A percentile compares a stretch with the other conserved stretches of the same genome.
These are phyloP conservation scores for Rhododendron ferrugineum DNA, from an alignment of 148 eudicot genomes.

Conservation along the genomic window DNA sequence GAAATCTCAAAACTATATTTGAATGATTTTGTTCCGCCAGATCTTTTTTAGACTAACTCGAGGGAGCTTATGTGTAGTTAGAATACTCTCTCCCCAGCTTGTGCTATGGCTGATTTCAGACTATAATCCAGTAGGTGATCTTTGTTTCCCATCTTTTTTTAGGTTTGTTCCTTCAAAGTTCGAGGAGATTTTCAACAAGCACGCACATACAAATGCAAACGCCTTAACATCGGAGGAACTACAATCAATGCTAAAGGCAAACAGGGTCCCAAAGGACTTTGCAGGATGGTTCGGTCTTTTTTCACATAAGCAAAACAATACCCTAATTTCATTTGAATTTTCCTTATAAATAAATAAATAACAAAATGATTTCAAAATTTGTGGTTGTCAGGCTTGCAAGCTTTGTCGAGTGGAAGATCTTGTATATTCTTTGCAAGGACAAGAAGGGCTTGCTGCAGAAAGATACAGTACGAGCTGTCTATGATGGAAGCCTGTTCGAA, in stretches of 20 bases:
- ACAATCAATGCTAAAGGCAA: constrained; percentile 44
- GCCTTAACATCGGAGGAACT: constrained; percentile 57
- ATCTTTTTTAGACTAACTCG: background rate
- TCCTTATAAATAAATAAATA: background rate
- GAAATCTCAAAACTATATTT: background rate
- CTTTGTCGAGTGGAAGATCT: constrained; percentile 60
- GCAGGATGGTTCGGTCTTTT: constrained; percentile 43
- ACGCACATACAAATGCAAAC: constrained; percentile 39
- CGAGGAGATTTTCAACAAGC: constrained; percentile 62
- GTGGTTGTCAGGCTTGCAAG: constrained; percentile 41
- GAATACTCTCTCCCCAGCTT: background rate
- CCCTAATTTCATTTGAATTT: background rate
- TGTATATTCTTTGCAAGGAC: constrained; percentile 63
- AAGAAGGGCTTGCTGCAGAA: constrained; percentile 52
- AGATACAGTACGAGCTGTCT: constrained; percentile 51
- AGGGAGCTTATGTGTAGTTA: background rate
- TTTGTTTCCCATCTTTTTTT: background rate
- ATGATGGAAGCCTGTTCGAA: constrained; percentile 77
- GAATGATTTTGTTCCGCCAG: background rate
- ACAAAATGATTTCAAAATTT: background rate
- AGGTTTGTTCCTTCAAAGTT: constrained; percentile 69
- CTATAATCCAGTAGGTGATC: background rate
- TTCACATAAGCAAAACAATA: background rate
- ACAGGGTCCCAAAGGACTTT: constrained; percentile 58
- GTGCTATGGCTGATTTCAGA: background rate